Evolutionary conservation across 2,329 filamentous ascomycete genomes (phyloP).

Genomic region (Sporothrix pseudoabietina): DNA sequence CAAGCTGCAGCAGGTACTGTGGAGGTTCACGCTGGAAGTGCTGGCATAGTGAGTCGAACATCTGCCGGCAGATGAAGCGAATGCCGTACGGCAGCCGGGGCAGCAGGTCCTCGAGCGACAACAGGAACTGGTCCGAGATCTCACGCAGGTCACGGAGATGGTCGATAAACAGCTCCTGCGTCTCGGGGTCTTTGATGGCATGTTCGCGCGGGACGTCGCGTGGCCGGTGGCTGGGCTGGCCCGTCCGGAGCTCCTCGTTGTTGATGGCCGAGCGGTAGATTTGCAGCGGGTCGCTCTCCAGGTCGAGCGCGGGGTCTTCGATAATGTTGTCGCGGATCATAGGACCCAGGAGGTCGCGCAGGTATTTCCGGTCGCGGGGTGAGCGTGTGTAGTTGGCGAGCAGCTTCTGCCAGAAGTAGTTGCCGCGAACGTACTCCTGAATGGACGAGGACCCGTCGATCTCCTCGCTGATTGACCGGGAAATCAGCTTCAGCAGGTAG

Average conservation of each 20-base stretch:
- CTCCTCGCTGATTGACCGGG: constrained; percentile 81
- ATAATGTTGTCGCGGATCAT: constrained; percentile 90
- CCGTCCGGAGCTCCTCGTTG: constrained; percentile 93
- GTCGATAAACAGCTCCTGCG: constrained; percentile 87
- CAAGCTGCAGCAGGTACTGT: constrained; percentile 76
- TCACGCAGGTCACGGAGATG: constrained; percentile 92
- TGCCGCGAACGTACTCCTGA: constrained; percentile 85
- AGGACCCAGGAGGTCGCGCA: constrained; percentile 81
- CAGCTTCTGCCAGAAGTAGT: constrained; percentile 90
- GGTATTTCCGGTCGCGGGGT: constrained; percentile 87
- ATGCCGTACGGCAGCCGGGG: constrained; percentile 92
- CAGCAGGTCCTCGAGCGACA: constrained; percentile 77
- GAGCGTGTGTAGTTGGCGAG: constrained; percentile 86
- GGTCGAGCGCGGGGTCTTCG: constrained; percentile 84
- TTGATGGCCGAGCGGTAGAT: constrained; percentile 96
- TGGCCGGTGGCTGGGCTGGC: constrained; percentile 75
- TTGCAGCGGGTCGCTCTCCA: constrained; percentile 96
- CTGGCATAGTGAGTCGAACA: constrained; percentile 73
- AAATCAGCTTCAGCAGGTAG: constrained; percentile 86
- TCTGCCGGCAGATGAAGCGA: constrained; percentile 83
- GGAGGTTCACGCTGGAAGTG: constrained; percentile 81
- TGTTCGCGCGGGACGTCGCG: constrained; percentile 86
- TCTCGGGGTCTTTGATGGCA: constrained; percentile 95
- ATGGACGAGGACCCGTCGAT: constrained; percentile 71
- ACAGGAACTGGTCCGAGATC: constrained; percentile 88